Conservation (phyloP, 768 basidiomycete species). For the Auriscalpium microsporum region DNA sequence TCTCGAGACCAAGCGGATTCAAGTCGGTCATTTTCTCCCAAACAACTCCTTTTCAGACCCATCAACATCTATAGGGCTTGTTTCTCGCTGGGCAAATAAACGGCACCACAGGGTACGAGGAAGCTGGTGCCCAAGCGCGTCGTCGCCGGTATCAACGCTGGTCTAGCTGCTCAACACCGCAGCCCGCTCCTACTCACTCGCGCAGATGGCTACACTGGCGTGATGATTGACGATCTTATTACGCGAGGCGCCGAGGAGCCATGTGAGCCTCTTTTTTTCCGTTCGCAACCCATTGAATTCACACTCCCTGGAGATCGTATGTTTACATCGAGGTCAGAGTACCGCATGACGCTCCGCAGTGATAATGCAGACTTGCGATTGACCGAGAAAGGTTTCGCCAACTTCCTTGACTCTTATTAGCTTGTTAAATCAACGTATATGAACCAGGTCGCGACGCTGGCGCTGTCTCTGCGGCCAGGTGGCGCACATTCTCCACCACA, state of each 20-base stretch:
- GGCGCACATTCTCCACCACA: constrained; percentile 28
- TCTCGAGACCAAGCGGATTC: constrained; percentile 78
- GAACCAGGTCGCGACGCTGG: constrained; percentile 32
- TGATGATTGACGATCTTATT: constrained; percentile 88
- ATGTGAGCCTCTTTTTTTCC: constrained; percentile 39
- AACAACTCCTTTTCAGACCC: no score
- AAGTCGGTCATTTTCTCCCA: constrained; percentile 28
- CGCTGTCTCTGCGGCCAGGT: constrained; percentile 35
- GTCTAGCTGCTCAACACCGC: constrained; percentile 48
- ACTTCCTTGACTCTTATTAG: neutral
- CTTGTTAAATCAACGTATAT: neutral
- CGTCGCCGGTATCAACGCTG: constrained; percentile 87
- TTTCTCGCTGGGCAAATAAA: constrained; percentile 31
- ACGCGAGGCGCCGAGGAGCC: constrained; percentile 88
- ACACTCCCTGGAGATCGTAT: constrained; percentile 59
- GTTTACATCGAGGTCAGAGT: constrained; percentile 90
- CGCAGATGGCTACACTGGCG: constrained; percentile 83
- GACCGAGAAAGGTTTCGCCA: constrained; percentile 53
- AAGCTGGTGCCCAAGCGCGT: constrained; percentile 87
- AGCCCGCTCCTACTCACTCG: constrained; percentile 60
- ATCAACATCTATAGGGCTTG: constrained; percentile 21
- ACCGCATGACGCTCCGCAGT: constrained; percentile 77
- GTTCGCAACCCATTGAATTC: neutral
- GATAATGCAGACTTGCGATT: constrained; percentile 85
- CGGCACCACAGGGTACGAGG: constrained; percentile 90